phyloP scores from a whole-genome alignment of 2,329 filamentous ascomycete species.

The Mycosphaerella sp. region DNA sequence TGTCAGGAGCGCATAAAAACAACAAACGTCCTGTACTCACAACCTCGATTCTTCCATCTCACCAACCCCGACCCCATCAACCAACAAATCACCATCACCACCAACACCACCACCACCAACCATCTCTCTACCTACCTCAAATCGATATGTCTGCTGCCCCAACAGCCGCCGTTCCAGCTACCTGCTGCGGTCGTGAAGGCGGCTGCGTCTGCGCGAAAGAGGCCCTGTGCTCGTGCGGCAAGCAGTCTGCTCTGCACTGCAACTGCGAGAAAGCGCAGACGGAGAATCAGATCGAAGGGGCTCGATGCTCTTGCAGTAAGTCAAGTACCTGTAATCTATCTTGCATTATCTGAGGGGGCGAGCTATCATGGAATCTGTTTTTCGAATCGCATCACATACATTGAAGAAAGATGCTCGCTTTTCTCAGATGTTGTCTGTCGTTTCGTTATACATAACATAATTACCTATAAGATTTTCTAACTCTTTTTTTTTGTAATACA shows the following conservation, averaged over 20 bases:
- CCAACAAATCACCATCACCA: not conserved
- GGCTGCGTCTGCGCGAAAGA: slow-evolving; percentile 46
- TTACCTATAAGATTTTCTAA: too few species aligned
- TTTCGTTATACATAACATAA: too few species aligned
- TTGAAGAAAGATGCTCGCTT: too few species aligned
- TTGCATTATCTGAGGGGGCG: too few species aligned
- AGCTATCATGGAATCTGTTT: too few species aligned
- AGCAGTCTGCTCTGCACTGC: slow-evolving; percentile 81
- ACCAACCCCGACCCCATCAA: not conserved
- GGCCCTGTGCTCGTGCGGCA: slow-evolving; percentile 64
- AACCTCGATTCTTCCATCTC: not conserved
- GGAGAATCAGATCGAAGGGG: slow-evolving; percentile 69
- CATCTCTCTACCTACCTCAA: too few species aligned
- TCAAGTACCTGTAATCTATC: too few species aligned
- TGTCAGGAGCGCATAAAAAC: slow-evolving; percentile 6
- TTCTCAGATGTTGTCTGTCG: too few species aligned
- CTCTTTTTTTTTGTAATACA: slow-evolving; percentile 22
- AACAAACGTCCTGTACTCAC: too few species aligned
- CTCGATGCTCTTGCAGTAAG: slow-evolving; percentile 75
- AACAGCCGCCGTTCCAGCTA: slow-evolving; percentile 41
- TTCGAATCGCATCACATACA: too few species aligned
- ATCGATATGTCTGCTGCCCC: slow-evolving; percentile 38
- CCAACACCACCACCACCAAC: not conserved
- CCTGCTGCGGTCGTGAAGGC: slow-evolving; percentile 54
- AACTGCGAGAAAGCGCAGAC: slow-evolving; percentile 67